A percentile compares a stretch with the other conserved stretches of the same genome.
Conservation (phyloP, 371 early-diverging fungal species). For the Paramicrosporidium saccamoebae region DNA sequence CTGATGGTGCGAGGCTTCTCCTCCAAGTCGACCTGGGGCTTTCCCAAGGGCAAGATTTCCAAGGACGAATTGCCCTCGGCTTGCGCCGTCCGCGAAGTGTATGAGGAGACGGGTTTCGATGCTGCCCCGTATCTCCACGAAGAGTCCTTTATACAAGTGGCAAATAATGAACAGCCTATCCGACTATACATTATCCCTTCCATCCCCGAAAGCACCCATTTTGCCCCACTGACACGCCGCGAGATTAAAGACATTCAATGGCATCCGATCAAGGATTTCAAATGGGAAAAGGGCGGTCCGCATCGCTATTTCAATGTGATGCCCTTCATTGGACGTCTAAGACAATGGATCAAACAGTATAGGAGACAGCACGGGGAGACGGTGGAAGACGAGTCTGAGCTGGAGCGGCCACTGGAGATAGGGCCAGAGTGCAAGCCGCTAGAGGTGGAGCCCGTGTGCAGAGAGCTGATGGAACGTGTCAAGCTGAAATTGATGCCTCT, state of each 20-base stretch:
- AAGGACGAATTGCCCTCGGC: slow-evolving; percentile 58
- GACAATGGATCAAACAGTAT: slow-evolving; percentile 4
- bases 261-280: slow-evolving; percentile 10
- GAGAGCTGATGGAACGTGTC: too few species aligned
- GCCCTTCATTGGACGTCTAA: slow-evolving; percentile 9
- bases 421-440: too few species aligned
- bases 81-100: slow-evolving; percentile 85
- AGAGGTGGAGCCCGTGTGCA: too few species aligned
- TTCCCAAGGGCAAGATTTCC: slow-evolving; percentile 97
- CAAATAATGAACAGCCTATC: slow-evolving; percentile 36
- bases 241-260: slow-evolving; percentile 51
- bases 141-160: slow-evolving; percentile 21
- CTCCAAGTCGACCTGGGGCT: slow-evolving; percentile 60
- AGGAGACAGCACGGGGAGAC: too few species aligned
- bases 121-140: slow-evolving; percentile 27
- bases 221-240: slow-evolving; percentile 64
- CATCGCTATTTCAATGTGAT: slow-evolving; percentile 14
- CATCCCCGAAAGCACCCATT: slow-evolving; percentile 46
- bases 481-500: too few species aligned
- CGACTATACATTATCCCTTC: slow-evolving; percentile 67
- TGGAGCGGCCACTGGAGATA: too few species aligned
- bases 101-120: slow-evolving; percentile 93
- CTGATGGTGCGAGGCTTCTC: slow-evolving; percentile 72
- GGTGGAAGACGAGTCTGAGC: too few species aligned
- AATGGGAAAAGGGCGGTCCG: too few species aligned